Conservation (phyloP, 352 stramenopile species). For the Pythium monospermum region DNA sequence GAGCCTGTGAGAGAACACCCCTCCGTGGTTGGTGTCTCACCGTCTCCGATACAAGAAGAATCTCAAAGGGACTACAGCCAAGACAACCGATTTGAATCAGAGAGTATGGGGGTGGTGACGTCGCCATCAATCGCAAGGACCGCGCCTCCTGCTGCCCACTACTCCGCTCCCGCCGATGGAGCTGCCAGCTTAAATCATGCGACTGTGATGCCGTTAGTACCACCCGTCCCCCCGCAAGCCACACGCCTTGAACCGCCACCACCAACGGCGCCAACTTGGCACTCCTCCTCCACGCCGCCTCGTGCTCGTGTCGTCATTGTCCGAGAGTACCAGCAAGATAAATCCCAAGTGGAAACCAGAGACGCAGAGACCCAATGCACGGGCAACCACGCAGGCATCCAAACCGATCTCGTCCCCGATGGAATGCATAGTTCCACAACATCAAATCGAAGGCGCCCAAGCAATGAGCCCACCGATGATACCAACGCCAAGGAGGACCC, state of each 20-base stretch:
- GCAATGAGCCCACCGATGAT: background rate
- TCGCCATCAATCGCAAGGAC: background rate
- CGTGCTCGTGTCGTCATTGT: conserved; percentile 39
- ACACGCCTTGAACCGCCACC: background rate
- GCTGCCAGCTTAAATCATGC: too few relatives aligned
- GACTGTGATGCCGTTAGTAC: too few relatives aligned
- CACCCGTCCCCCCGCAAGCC: too few relatives aligned
- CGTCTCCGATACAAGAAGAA: background rate
- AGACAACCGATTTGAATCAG: conserved; percentile 13
- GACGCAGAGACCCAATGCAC: conserved; percentile 70
- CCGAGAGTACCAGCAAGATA: conserved; percentile 34
- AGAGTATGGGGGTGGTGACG: conserved; percentile 2
- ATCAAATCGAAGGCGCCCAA: background rate
- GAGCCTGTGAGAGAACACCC: too few relatives aligned
- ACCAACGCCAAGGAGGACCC: background rate
- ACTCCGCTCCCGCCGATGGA: too few relatives aligned
- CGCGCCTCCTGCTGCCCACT: too few relatives aligned
- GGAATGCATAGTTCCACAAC: conserved; percentile 40
- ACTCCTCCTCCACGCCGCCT: background rate
- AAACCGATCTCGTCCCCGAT: conserved; percentile 55
- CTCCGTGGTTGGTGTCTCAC: too few relatives aligned
- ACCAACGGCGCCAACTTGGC: background rate
- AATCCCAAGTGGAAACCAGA: conserved; percentile 36
- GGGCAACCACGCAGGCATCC: conserved; percentile 64
- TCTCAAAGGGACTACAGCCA: conserved; percentile 7